Conservation (phyloP, 2,329 filamentous ascomycete genomes). For the Neopestalotiopsis sp. region DNA sequence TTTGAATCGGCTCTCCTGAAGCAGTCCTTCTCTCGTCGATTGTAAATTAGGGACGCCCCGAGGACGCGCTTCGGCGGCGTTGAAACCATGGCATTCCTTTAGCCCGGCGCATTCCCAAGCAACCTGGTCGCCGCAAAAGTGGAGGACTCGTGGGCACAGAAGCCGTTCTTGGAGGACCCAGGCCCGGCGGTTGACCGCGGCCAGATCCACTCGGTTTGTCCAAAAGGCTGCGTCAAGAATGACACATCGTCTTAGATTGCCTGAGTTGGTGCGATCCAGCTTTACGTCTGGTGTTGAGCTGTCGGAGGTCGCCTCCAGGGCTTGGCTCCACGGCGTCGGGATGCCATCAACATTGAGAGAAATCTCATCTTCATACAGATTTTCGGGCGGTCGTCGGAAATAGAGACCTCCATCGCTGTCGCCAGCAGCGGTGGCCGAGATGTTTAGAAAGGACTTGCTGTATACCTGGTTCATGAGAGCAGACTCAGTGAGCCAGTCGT, state of each 20-base stretch:
- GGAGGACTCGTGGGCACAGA: neutral
- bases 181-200: neutral
- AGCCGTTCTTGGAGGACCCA: neutral
- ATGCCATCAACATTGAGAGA: neutral
- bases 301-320: neutral
- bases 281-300: neutral
- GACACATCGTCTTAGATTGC: neutral
- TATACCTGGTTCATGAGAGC: neutral
- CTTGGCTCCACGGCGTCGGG: neutral
- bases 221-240: neutral
- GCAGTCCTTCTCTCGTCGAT: neutral
- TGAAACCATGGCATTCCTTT: no score
- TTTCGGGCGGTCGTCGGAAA: neutral
- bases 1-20: neutral
- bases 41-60: neutral
- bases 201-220: neutral
- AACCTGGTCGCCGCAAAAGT: neutral
- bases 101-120: neutral
- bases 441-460: neutral
- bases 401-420: constrained; percentile 27
- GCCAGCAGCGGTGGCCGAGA: neutral
- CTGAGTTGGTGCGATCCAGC: neutral
- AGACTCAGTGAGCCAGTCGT: neutral
- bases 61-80: neutral
- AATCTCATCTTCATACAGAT: neutral